phyloP scores from a whole-genome alignment of 208 protist species.

The Leishmania martiniquensis region DNA sequence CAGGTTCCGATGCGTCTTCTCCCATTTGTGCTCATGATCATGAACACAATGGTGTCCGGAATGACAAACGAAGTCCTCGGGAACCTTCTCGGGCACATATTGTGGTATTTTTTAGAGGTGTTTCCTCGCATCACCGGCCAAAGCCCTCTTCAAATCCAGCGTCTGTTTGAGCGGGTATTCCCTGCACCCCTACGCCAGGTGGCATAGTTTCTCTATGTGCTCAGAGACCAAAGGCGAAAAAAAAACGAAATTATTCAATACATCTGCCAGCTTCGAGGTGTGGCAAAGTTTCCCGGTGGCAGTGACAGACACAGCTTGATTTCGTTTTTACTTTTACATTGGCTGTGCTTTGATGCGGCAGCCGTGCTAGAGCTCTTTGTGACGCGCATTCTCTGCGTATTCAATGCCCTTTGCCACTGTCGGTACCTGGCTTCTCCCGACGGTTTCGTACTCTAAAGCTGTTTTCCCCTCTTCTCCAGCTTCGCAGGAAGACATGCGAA shows the following conservation, averaged over 20 bases:
- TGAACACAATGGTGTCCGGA: slow-evolving; percentile 33
- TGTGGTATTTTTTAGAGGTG: slow-evolving; percentile 88
- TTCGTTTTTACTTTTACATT: neutral
- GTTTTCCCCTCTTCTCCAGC: neutral
- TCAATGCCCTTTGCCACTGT: neutral
- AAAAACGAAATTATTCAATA: neutral
- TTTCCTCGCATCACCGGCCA: slow-evolving; percentile 86
- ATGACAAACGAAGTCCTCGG: slow-evolving; percentile 48
- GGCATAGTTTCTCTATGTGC: neutral
- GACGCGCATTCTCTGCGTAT: neutral
- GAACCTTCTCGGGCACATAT: slow-evolving; percentile 64
- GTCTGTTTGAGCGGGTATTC: slow-evolving; percentile 34
- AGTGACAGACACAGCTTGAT: neutral
- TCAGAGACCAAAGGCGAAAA: slow-evolving; percentile 4
- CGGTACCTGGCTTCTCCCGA: neutral
- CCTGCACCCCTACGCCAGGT: slow-evolving; percentile 2
- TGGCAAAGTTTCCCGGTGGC: neutral
- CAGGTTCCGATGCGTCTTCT: slow-evolving; percentile 57
- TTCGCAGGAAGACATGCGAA: neutral
- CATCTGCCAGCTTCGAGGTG: neutral
- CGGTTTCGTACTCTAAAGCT: neutral
- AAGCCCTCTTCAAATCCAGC: slow-evolving; percentile 57
- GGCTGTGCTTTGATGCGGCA: neutral
- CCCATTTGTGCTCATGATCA: slow-evolving; percentile 56
- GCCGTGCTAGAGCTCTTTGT: neutral